Conservation (phyloP, 164 flowering plant species). For the Annona cherimola region DNA sequence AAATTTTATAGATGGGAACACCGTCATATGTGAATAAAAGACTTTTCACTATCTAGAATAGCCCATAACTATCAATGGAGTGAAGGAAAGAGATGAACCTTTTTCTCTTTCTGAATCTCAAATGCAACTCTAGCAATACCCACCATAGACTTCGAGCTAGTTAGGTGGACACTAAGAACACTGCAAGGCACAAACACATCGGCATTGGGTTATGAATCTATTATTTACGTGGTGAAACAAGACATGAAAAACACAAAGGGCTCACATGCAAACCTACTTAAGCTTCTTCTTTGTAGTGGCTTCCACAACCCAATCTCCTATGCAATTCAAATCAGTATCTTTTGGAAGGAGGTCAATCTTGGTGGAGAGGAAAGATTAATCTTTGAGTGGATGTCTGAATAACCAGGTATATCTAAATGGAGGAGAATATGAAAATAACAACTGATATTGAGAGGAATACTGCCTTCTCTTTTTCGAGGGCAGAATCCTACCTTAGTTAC, state of each 20-base stretch:
- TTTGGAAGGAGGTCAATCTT: constrained; percentile 97
- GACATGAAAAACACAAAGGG: background rate
- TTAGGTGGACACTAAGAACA: constrained; percentile 86
- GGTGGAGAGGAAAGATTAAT: constrained; percentile 10
- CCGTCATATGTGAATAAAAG: background rate
- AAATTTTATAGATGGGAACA: background rate
- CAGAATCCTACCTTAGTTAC: constrained; percentile 67
- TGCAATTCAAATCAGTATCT: constrained; percentile 88
- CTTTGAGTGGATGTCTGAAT: background rate
- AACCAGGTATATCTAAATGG: background rate
- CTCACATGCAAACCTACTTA: constrained; percentile 46
- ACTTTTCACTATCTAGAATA: background rate
- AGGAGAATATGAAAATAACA: background rate
- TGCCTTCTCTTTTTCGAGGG: background rate
- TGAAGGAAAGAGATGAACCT: constrained; percentile 39
- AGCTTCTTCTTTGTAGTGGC: constrained; percentile 86
- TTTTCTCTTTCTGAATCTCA: constrained; percentile 90
- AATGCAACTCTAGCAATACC: constrained; percentile 87
- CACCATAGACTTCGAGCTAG: constrained; percentile 91
- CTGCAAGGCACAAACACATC: constrained; percentile 38
- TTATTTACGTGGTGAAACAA: background rate
- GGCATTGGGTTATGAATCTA: background rate
- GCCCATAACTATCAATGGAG: background rate
- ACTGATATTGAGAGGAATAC: constrained; percentile 6
- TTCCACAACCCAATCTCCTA: constrained; percentile 98